phyloP scores from a whole-genome alignment of 257 asterid species.

The Ilex aquifolium region DNA sequence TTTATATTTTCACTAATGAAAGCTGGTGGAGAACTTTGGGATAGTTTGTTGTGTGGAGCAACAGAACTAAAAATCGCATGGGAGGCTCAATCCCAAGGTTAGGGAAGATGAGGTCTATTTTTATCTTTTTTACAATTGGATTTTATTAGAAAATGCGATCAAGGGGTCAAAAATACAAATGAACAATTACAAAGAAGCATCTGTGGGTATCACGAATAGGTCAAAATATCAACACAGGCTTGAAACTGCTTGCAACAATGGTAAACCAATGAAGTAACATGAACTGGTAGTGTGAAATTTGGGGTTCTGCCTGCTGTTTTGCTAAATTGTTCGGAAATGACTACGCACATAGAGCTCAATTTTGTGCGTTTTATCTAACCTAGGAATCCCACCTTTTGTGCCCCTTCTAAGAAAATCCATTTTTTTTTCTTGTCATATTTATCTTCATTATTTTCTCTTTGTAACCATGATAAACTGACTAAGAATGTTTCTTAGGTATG shows the following conservation, averaged over 20 bases:
- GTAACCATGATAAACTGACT: neutral
- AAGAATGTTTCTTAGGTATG: conserved; percentile 45
- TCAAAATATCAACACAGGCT: neutral
- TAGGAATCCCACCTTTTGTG: no score
- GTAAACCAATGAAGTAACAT: neutral
- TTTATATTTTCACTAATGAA: neutral
- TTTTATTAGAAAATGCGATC: neutral
- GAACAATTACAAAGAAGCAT: neutral
- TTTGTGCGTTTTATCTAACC: no score
- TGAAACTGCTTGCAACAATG: neutral
- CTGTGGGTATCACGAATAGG: neutral
- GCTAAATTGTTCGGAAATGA: no score
- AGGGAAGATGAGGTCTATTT: neutral
- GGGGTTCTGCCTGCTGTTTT: no score
- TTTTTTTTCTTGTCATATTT: neutral
- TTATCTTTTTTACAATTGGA: neutral
- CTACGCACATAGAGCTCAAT: no score
- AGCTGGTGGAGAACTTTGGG: neutral
- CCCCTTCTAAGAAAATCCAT: no score
- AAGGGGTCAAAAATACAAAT: neutral
- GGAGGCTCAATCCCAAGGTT: neutral
- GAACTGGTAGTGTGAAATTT: no score
- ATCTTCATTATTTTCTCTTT: neutral
- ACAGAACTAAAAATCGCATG: neutral
- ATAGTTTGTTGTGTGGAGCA: neutral